Evolutionary conservation across 371 early-diverging fungal species (phyloP).

Genomic region (Mortierella sp.): DNA sequence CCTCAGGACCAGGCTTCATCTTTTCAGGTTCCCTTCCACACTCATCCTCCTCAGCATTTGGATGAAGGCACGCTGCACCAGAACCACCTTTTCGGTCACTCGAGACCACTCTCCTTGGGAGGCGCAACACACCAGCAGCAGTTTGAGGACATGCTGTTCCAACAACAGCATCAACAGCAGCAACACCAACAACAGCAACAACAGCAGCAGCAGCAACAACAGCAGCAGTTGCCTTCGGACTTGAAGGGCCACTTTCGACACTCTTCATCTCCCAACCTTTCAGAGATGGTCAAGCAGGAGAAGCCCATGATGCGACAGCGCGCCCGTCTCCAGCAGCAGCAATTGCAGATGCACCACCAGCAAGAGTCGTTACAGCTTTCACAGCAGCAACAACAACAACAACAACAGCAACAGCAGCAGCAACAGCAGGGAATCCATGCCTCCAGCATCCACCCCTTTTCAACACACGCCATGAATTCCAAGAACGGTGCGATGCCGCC

Average conservation of each 20-base stretch:
- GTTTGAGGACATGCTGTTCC: constrained; percentile 47
- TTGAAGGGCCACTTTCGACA: constrained; percentile 50
- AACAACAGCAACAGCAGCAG: background rate
- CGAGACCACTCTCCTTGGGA: constrained; percentile 30
- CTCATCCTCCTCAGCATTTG: constrained; percentile 25
- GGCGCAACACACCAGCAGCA: constrained; percentile 34
- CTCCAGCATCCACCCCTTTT: constrained; percentile 39
- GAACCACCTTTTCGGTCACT: constrained; percentile 48
- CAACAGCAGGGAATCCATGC: constrained; percentile 22
- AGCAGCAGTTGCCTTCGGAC: constrained; percentile 20
- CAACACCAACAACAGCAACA: constrained; percentile 11
- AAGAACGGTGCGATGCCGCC: constrained; percentile 32
- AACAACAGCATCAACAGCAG: constrained; percentile 33
- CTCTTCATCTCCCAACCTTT: constrained; percentile 39
- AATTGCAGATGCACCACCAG: constrained; percentile 36
- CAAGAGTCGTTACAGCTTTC: constrained; percentile 27
- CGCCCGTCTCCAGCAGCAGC: constrained; percentile 29
- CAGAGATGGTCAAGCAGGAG: constrained; percentile 46
- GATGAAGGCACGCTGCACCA: constrained; percentile 45
- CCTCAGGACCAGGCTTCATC: constrained; percentile 18
- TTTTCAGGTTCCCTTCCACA: constrained; percentile 21
- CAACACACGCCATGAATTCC: constrained; percentile 18
- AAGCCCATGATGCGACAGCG: constrained; percentile 15
- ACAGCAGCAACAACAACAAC: constrained; percentile 36
- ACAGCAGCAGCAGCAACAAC: constrained; percentile 20